These are phyloP conservation scores for Coniosporium apollinis DNA, from an alignment of 495 filamentous ascomycete species.

Conservation along the genomic window DNA sequence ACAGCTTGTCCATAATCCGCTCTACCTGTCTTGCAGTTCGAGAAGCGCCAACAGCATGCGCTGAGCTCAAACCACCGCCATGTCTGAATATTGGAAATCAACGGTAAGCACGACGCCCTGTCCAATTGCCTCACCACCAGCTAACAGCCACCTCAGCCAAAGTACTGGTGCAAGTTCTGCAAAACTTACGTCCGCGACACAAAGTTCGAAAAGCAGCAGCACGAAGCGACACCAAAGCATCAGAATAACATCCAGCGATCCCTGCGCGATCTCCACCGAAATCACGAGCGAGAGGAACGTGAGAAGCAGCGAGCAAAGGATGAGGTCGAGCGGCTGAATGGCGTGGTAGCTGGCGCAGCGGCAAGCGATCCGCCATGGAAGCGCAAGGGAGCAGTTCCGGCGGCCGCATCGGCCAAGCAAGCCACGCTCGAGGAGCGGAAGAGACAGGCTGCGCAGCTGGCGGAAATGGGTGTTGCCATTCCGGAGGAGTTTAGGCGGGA, in stretches of 20 bases:
- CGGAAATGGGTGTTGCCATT: slow-evolving; percentile 69
- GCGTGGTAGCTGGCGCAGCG: slow-evolving; percentile 37
- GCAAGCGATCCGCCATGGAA: slow-evolving; percentile 11
- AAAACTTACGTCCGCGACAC: slow-evolving; percentile 82
- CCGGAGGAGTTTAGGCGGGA: slow-evolving; percentile 63
- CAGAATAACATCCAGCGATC: slow-evolving; percentile 81
- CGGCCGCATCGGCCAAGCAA: slow-evolving; percentile 16
- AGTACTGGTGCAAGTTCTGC: slow-evolving; percentile 98
- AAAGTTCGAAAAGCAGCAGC: slow-evolving; percentile 70
- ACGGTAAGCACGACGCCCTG: slow-evolving; percentile 34
- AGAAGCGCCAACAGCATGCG: no score
- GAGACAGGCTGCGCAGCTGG: slow-evolving; percentile 70
- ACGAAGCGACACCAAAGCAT: slow-evolving; percentile 79
- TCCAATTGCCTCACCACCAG: background rate
- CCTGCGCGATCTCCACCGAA: slow-evolving; percentile 68
- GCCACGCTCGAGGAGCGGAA: slow-evolving; percentile 55
- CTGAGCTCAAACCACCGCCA: no score
- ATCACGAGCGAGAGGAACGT: slow-evolving; percentile 57
- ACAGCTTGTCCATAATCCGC: no score
- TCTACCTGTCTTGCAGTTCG: no score
- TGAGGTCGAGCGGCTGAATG: slow-evolving; percentile 76
- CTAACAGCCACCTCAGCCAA: slow-evolving; percentile 33
- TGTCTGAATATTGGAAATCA: slow-evolving; percentile 99
- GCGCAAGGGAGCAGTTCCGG: slow-evolving; percentile 7
- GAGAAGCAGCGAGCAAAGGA: slow-evolving; percentile 67